phyloP scores from a whole-genome alignment of 2,329 filamentous ascomycete species.

The Microcyclosporella mali region DNA sequence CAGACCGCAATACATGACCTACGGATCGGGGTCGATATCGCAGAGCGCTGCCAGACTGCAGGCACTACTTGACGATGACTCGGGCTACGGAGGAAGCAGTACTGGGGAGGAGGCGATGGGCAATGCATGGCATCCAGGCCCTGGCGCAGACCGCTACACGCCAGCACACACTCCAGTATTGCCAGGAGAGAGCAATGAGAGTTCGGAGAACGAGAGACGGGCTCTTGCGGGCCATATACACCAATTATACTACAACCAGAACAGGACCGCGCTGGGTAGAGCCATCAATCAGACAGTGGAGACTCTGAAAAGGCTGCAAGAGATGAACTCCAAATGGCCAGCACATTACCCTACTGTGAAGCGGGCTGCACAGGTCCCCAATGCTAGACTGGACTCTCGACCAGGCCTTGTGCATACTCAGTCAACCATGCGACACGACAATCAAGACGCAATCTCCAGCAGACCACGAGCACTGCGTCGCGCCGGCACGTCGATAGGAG shows the following conservation, averaged over 20 bases:
- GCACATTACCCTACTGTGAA: constrained; percentile 89
- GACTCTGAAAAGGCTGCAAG: constrained; percentile 71
- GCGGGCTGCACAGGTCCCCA: constrained; percentile 44
- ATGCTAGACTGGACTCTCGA: constrained; percentile 48
- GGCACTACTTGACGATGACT: constrained; percentile 77
- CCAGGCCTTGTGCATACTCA: constrained; percentile 60
- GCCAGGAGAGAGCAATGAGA: constrained; percentile 43
- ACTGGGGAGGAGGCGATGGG: constrained; percentile 54
- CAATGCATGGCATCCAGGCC: constrained; percentile 49
- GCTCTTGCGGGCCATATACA: constrained; percentile 76
- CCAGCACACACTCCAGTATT: constrained; percentile 49
- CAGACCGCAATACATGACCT: constrained; percentile 73
- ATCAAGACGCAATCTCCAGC: constrained; percentile 33
- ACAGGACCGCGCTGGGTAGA: constrained; percentile 77
- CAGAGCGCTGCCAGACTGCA: constrained; percentile 76
- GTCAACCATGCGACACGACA: constrained; percentile 50
- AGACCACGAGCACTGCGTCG: constrained; percentile 55
- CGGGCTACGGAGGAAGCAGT: constrained; percentile 82
- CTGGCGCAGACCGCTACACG: constrained; percentile 53
- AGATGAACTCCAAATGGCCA: constrained; percentile 88
- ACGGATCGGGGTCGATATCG: constrained; percentile 74
- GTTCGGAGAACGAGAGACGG: constrained; percentile 58
- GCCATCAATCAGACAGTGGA: constrained; percentile 84
- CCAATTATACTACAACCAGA: constrained; percentile 91
- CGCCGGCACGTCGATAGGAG: constrained; percentile 64